Conservation (phyloP, 2,329 filamentous ascomycete species). For the Ceratocystis lukuohia region DNA sequence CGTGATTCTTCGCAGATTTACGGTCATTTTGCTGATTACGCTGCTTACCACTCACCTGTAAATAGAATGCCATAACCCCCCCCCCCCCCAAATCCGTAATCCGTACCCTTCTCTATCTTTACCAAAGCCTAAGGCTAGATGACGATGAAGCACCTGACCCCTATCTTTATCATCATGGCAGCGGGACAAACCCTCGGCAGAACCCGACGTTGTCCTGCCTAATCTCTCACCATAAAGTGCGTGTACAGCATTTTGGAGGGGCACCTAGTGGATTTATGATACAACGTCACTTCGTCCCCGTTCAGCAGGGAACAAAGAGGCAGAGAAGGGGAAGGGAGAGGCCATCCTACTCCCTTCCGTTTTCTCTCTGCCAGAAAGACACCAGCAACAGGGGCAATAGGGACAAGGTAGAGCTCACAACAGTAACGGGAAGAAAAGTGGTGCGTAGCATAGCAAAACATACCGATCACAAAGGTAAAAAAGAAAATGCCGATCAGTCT, state of each 20-base stretch:
- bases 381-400: background rate
- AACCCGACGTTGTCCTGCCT: background rate
- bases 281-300: background rate
- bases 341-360: background rate
- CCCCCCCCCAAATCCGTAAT: no score
- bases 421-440: background rate
- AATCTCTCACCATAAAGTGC: background rate
- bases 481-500: background rate
- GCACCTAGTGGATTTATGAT: background rate
- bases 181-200: background rate
- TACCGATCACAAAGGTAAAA: background rate
- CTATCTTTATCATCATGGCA: no score
- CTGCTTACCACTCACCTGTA: no score
- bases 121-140: no score
- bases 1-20: no score
- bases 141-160: no score
- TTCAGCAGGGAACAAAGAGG: background rate
- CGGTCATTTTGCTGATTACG: no score
- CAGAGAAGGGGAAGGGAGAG: background rate
- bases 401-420: background rate
- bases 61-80: no score
- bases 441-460: background rate
- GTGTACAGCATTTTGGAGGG: background rate
- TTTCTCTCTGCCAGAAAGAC: background rate
- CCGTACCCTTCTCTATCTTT: no score